These are phyloP conservation scores for Ploettnerulaceae sp. DNA, from an alignment of 2,329 filamentous ascomycete genomes.

Conservation along the genomic window DNA sequence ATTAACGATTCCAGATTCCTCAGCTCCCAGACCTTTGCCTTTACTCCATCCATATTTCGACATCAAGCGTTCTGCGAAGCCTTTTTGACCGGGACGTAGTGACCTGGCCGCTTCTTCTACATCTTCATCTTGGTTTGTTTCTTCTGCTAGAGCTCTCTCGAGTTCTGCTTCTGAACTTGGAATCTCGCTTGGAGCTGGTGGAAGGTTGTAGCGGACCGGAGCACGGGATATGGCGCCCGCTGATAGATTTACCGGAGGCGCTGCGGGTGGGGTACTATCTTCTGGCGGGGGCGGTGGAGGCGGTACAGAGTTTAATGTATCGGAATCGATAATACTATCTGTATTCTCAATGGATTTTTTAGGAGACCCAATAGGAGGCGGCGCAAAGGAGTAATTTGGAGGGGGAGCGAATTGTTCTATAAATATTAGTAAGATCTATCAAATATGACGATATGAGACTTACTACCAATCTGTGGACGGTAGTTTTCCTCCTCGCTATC, in stretches of 20 bases:
- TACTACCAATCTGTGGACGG: slow-evolving; percentile 42
- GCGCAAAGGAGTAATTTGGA: slow-evolving; percentile 50
- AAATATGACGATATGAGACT: slow-evolving; percentile 21
- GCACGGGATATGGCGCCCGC: slow-evolving; percentile 68
- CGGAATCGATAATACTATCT: slow-evolving; percentile 19
- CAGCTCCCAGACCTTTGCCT: slow-evolving; percentile 80
- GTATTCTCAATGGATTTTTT: slow-evolving; percentile 36
- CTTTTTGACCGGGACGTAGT: slow-evolving; percentile 70
- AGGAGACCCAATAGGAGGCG: slow-evolving; percentile 42
- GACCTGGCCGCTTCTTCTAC: slow-evolving; percentile 46
- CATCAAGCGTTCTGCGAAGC: slow-evolving; percentile 85
- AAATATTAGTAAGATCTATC: slow-evolving; percentile 15
- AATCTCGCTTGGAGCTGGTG: slow-evolving; percentile 46
- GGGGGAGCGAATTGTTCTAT: slow-evolving; percentile 58
- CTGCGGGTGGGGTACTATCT: slow-evolving; percentile 32
- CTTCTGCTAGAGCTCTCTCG: slow-evolving; percentile 39
- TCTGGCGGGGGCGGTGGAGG: slow-evolving; percentile 35
- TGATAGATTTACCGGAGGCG: slow-evolving; percentile 30
- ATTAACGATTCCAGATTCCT: slow-evolving; percentile 76
- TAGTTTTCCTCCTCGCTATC: slow-evolving; percentile 42
- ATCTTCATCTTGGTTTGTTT: slow-evolving; percentile 35
- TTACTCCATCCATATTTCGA: slow-evolving; percentile 91
- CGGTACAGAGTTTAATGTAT: slow-evolving; percentile 24
- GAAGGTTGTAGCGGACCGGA: slow-evolving; percentile 66
- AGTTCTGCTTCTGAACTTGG: slow-evolving; percentile 48